Base-by-base conservation (phyloP, 1,284 basidiomycete species). In the Puccinia novopanici region DNA sequence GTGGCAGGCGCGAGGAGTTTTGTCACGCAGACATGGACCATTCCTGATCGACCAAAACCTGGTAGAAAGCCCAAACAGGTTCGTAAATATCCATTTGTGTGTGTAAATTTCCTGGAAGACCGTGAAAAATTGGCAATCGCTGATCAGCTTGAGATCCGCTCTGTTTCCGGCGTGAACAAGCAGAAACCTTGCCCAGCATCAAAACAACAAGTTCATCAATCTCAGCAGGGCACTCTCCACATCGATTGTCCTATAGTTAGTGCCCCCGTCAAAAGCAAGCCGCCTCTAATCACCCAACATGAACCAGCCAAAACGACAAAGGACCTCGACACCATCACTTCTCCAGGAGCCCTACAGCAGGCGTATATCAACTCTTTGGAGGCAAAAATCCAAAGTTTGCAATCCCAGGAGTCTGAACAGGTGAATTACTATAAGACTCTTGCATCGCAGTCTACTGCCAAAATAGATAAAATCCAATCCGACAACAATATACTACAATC, bases 21-120 rank as follows among this genome's bases (percentile, higher is more conserved):
- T 73, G 55, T 65, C 40, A 80, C 78, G 8, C 68, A 73, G 45
- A 65, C 61, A 42, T 80, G 78, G 78, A 73, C 70, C 24, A 80
- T 80, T 12, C 78, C 78, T 55, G 78, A 72, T 59, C 78, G 78
- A 22, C 78, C 78, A 30, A 80, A 80, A 63, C 78, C 78, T 50
- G 78, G 78, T n/a, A 54, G 78, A 37, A 80, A 80, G 50, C 78
- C 78, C 27, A 80, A 80, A 45, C 65, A 70, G 52, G 76, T 79
- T 9, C 27, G 54, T 74, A 37, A 13, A 34, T 17, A 54, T 42
- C 70, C 15, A 55, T 71, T 9, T 72, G n/a, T n/a, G 19, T 72
- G 9, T 71, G 45, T 17, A 52, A 50, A 42, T 37, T 27, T 72
- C 19, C 15, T 72, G 22, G 15, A 34, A 1, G 30, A 12, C 4